These are phyloP conservation scores for Auriscalpium vulgare DNA, from an alignment of 768 basidiomycete genomes.

Conservation along the genomic window DNA sequence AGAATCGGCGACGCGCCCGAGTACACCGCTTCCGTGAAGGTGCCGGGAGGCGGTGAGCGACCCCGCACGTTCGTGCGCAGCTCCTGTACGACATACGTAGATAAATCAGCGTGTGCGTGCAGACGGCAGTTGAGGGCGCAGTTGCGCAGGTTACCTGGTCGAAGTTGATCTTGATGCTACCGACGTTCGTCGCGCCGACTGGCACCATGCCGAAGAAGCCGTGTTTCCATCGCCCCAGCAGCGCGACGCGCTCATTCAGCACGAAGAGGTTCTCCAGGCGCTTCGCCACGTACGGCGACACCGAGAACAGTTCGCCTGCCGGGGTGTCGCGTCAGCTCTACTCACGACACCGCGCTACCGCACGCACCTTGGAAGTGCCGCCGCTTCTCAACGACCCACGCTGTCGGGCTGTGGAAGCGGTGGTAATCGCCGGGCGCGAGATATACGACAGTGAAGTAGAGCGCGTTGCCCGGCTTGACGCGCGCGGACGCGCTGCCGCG, in stretches of 20 bases:
- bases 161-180: slow-evolving; percentile 93
- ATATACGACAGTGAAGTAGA: slow-evolving; percentile 94
- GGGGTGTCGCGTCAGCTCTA: background rate
- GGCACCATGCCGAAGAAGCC: slow-evolving; percentile 98
- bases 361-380: slow-evolving; percentile 80
- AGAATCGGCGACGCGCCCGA: slow-evolving; percentile 74
- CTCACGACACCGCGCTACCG: too few relatives aligned
- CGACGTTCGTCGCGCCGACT: slow-evolving; percentile 97
- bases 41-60: slow-evolving; percentile 66
- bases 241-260: slow-evolving; percentile 94
- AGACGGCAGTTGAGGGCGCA: background rate
- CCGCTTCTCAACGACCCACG: slow-evolving; percentile 96
- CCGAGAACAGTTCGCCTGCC: slow-evolving; percentile 89
- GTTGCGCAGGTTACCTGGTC: slow-evolving; percentile 48
- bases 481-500: slow-evolving; percentile 34
- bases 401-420: slow-evolving; percentile 90
- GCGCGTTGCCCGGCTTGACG: slow-evolving; percentile 67
- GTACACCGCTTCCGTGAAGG: slow-evolving; percentile 91
- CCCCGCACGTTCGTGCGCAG: slow-evolving; percentile 86
- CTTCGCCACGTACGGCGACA: slow-evolving; percentile 93
- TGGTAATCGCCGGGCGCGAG: slow-evolving; percentile 99
- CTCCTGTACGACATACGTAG: slow-evolving; percentile 34
- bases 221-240: slow-evolving; percentile 89
- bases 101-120: background rate
- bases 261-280: slow-evolving; percentile 90